Evolutionary conservation across 2,329 filamentous ascomycete species (phyloP), one percentile per base, ranked within the genome.

Genomic region (Sphaceloma murrayae): DNA sequence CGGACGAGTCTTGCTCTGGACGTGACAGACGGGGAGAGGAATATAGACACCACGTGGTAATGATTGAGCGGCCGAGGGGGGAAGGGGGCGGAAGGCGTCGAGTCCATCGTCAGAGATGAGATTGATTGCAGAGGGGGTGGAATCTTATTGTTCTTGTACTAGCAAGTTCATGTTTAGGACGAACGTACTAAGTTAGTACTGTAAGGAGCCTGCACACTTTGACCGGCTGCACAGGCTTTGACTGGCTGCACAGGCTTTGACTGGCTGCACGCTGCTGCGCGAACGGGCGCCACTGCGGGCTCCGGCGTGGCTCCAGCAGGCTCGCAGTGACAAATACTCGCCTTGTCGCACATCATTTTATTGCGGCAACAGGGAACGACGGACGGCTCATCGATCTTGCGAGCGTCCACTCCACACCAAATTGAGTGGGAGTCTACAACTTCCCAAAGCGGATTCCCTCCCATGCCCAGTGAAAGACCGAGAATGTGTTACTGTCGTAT

Each of bases 21-120:
- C 16, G 36, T 30, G 24, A 27, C 21, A 40, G 36, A 17, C 31
- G 11, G 13, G 7, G n/a, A 19, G 36, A 22, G 36, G 16, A 16
- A 40, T 29, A 40, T 40, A 40, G 36, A 40, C 27, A 40, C 36
- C 36, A 40, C 36, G 36, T 40, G 36, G 36, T 10, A 13, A 17
- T 16, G 10, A 18, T 5, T 16, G 31, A 16, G 31, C 31, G n/a
- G n/a, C n/a, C n/a, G 16, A 33, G 16, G 31, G 31, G 31, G 10
- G 27, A 21, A 22, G 26, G 16, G 9, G 9, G 9, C 6, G 17
- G 11, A 38, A 38, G 21, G 21, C 34, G 34, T 26, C 11, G 9
- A 10, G 27, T 19, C 34, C 34, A 38, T 19, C 36, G 36, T 40
- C 24, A 30, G 36, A 40, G 36, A 40, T 40, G 26, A 40, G 36